Evolutionary conservation across 345 rosid species (phyloP), one percentile per base, ranked within the genome.

Genomic region (Eucalyptus fibrosa): DNA sequence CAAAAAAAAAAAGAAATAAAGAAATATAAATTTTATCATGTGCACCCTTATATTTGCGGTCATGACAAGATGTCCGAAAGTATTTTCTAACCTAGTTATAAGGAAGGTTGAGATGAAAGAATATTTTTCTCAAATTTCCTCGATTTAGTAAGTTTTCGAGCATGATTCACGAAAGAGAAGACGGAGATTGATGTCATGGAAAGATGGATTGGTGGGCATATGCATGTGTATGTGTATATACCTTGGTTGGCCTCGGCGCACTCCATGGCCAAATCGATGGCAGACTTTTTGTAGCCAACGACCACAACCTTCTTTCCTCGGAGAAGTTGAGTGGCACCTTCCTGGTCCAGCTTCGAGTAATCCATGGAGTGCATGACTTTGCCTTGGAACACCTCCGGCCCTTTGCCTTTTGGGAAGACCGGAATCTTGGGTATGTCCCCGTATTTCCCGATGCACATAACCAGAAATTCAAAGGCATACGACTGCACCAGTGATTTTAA

Each of bases 171-270:
- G 0, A 21, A 72, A 72, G 45, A 37, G 45, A 72, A 72, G 42
- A 72, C 0, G 13, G 26, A 40, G 42, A 77, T 77, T 77, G 47
- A 77, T 6, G 47, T 21, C 13, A 21, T 21, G 44, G 42, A 40
- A 12, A 40, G 47, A 40, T 40, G 5, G 9, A 40, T 21, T 3
- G 9, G 4, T 40, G 85, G 85, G 16, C 12, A 77, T 40, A 3
- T 6, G 85, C 30, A 77, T 56, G 62, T 26, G 30, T 56, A 56
- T 56, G 2, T 56, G 30, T 56, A 21, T 21, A 55, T 91, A 97
- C 99, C 99, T 96, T 94, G 96, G 90, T 97, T 97, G 26, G 97
- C 97, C 89, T 93, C 88, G 30, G 98, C 98, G 86, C 99, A 95
- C 91, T 97, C 99, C 91, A 94, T 72, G 87, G 99, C 99, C 91